Evolutionary conservation across 441 rosid species (phyloP), one percentile per base, ranked within the genome.

Genomic region (Bruguiera hainesii): DNA sequence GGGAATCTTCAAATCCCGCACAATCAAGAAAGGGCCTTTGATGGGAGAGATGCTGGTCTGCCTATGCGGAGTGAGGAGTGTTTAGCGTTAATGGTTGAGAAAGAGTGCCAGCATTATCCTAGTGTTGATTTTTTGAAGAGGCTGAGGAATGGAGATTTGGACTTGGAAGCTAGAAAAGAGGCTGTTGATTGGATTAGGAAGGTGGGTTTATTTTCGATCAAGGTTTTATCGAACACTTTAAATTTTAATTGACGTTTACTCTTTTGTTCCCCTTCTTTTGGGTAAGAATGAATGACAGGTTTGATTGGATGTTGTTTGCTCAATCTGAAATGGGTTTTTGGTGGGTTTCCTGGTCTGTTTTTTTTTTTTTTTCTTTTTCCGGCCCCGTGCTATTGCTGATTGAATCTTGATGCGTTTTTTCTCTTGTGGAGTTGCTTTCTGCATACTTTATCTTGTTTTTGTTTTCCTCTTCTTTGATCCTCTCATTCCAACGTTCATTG

Each of bases 121-220:
- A 52, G 55, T 35, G 66, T 29, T 26, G 87, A 83, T 82, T 83
- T 83, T 75, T 68, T 82, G 70, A 78, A 80, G 73, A 79, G 87
- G 75, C 76, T 89, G 55, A 83, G 70, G 65, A 75, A 25, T 73
- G 91, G 89, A 62, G 91, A 85, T 68, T 75, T 85, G 78, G 85
- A 82, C 67, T 64, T 72, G 72, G 76, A 25, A 20, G 82, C 80
- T 56, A 85, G 91, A 69, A 75, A 75, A 59, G 83, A 83, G 71
- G 88, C 86, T 60, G 49, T 82, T 33, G 82, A 85, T 70, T 87
- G 88, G 88, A 89, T 89, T 67, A 56, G 52, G 60, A 89, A 85
- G 91, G 95, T 86, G 58, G 68, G 80, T 73, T 63, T 8, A 30
- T 25, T 1, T 23, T 23, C 23, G 0, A 1, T 9, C 11, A 15